Evolutionary conservation across 176 grass and related monocot species (phyloP).

Genomic region (Hyparrhenia diplandra): DNA sequence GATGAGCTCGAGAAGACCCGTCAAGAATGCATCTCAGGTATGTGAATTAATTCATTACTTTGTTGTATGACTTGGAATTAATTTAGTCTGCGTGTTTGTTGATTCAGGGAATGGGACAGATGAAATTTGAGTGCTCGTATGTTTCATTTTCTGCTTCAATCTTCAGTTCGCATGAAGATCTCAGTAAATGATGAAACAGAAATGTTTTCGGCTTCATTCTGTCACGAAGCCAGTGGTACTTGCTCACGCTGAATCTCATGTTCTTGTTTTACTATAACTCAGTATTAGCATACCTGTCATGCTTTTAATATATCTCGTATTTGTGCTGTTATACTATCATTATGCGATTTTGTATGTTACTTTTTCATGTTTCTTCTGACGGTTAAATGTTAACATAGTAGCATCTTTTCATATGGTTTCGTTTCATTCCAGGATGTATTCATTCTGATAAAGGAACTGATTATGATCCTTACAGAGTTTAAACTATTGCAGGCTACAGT

Average conservation of each 20-base stretch:
- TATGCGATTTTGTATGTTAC: not conserved
- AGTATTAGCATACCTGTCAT: no score
- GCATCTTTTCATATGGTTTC: not conserved
- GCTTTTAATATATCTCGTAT: not conserved
- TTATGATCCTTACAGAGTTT: constrained; percentile 21
- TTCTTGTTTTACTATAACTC: not conserved
- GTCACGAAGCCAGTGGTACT: constrained; percentile 72
- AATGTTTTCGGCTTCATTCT: constrained; percentile 39
- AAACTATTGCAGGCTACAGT: constrained; percentile 53
- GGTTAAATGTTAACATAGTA: not conserved
- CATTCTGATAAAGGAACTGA: not conserved
- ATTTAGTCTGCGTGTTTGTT: constrained; percentile 9
- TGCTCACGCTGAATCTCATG: constrained; percentile 5
- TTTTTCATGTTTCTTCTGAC: not conserved
- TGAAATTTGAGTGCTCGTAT: constrained; percentile 26
- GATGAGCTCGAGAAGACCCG: constrained; percentile 39
- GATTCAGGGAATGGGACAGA: constrained; percentile 41
- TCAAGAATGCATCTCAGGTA: constrained; percentile 34
- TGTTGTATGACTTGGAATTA: constrained; percentile 14
- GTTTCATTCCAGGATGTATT: not conserved
- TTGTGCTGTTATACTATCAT: not conserved
- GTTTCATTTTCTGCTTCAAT: constrained; percentile 48
- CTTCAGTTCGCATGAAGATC: constrained; percentile 62
- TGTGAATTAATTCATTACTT: constrained; percentile 10
- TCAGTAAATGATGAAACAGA: constrained; percentile 49